phyloP scores from a whole-genome alignment of 2,329 filamentous ascomycete species.

The Penicillium hordei region DNA sequence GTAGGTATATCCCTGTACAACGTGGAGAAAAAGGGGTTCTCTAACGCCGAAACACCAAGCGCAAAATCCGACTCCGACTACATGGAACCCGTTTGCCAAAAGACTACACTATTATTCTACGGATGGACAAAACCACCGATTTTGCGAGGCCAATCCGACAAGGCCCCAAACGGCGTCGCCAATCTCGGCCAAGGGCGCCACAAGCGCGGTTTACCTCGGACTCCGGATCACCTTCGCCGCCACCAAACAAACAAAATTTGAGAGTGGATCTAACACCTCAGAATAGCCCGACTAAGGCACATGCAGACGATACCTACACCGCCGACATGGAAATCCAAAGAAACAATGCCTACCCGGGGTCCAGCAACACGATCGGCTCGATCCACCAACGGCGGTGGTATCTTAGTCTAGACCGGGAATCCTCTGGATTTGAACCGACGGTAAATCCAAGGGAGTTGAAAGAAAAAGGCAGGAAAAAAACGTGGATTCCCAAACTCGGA shows the following conservation, averaged over 20 bases:
- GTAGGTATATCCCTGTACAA: slow-evolving; percentile 20
- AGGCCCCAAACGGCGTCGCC: slow-evolving; percentile 25
- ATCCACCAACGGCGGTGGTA: slow-evolving; percentile 69
- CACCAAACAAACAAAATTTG: background rate
- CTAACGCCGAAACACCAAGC: slow-evolving; percentile 23
- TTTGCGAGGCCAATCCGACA: slow-evolving; percentile 15
- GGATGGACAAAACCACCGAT: slow-evolving; percentile 42
- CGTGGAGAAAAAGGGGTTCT: background rate
- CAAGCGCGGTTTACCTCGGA: slow-evolving; percentile 17
- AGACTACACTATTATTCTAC: slow-evolving; percentile 55
- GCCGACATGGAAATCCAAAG: slow-evolving; percentile 56
- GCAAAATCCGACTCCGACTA: slow-evolving; percentile 59
- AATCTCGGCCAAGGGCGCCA: background rate
- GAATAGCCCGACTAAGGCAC: background rate
- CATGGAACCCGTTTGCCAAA: slow-evolving; percentile 56
- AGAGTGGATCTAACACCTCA: background rate
- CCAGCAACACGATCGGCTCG: slow-evolving; percentile 64
- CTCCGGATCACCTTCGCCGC: slow-evolving; percentile 21
- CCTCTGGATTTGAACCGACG: slow-evolving; percentile 54
- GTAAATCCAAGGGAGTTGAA: background rate
- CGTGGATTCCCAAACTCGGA: slow-evolving; percentile 30
- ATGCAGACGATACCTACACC: slow-evolving; percentile 12
- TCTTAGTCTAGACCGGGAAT: slow-evolving; percentile 59
- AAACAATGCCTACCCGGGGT: slow-evolving; percentile 67
- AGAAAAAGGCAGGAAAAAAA: slow-evolving; percentile 19